Conservation (phyloP, 163 green algal species). For the Chlamydomonas reinhardtii region DNA sequence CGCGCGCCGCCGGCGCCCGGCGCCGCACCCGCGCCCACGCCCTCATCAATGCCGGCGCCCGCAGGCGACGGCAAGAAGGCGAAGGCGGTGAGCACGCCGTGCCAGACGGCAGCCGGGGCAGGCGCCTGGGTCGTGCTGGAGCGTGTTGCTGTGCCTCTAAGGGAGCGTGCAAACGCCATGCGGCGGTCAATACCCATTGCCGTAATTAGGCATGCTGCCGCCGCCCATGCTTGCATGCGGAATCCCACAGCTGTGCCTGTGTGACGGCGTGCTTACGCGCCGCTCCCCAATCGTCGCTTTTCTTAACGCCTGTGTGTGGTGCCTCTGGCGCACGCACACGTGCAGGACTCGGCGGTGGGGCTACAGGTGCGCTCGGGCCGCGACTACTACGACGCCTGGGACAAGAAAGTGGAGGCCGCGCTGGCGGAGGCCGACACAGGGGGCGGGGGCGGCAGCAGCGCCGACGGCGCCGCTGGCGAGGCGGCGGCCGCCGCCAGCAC, state of each 20-base stretch:
- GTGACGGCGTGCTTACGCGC: no score
- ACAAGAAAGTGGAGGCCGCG: conserved; percentile 32
- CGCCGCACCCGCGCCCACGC: neutral
- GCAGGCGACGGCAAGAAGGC: neutral
- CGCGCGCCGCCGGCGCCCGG: neutral
- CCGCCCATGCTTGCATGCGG: no score
- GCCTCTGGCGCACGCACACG: no score
- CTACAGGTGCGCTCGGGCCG: conserved; percentile 41
- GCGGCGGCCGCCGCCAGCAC: conserved; percentile 34
- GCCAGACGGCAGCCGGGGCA: no score
- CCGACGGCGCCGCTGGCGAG: neutral
- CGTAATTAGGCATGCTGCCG: no score
- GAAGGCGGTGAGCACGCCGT: neutral
- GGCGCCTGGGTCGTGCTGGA: no score
- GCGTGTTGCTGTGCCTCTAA: no score
- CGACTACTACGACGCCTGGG: conserved; percentile 50
- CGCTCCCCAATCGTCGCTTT: no score
- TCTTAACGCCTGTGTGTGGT: no score
- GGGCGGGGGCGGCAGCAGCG: neutral
- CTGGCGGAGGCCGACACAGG: conserved; percentile 23
- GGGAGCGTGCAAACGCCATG: no score
- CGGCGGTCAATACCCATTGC: no score
- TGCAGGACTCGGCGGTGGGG: conserved; percentile 49
- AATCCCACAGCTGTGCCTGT: no score
- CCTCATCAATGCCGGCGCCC: neutral